Evolutionary conservation across 1,139 yeast genomes (phyloP).

Genomic region (Candida albicans): DNA sequence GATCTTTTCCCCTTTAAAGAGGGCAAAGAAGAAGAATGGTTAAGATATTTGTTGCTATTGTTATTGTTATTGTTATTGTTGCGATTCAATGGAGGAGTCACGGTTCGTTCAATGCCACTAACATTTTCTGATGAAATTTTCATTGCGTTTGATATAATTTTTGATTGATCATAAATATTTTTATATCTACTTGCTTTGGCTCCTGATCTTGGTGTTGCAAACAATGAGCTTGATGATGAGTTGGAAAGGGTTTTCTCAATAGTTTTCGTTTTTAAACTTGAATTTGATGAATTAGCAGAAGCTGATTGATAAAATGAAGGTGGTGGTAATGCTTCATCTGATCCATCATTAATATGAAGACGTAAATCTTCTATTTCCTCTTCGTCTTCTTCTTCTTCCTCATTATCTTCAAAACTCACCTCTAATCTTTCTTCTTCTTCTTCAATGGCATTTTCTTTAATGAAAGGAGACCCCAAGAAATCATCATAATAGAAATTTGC

Average conservation of each 20-base stretch:
- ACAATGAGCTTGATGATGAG: slow-evolving; percentile 25
- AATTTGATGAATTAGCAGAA: slow-evolving; percentile 37
- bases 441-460: slow-evolving; percentile 27
- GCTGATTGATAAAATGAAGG: slow-evolving; percentile 27
- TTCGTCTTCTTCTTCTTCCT: slow-evolving; percentile 16
- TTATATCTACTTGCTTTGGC: slow-evolving; percentile 55
- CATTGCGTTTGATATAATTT: slow-evolving; percentile 46
- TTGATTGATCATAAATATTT: slow-evolving; percentile 50
- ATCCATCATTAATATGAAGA: slow-evolving; percentile 18
- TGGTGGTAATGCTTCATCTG: slow-evolving; percentile 23
- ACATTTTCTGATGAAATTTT: slow-evolving; percentile 46
- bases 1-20: slow-evolving; percentile 24
- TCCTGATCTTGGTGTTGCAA: slow-evolving; percentile 33
- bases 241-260: slow-evolving; percentile 38
- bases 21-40: slow-evolving; percentile 45
- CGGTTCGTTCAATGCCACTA: slow-evolving; percentile 27
- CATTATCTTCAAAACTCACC: slow-evolving; percentile 31
- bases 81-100: slow-evolving; percentile 13
- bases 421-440: slow-evolving; percentile 21
- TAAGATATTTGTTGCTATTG: slow-evolving; percentile 19
- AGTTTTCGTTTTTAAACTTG: slow-evolving; percentile 29
- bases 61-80: slow-evolving; percentile 3
- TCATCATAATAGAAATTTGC: slow-evolving; percentile 33
- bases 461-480: slow-evolving; percentile 35
- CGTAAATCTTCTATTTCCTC: slow-evolving; percentile 3